These are phyloP conservation scores for Phialophora expanda DNA, from an alignment of 2,329 filamentous ascomycete genomes.

Conservation along the genomic window DNA sequence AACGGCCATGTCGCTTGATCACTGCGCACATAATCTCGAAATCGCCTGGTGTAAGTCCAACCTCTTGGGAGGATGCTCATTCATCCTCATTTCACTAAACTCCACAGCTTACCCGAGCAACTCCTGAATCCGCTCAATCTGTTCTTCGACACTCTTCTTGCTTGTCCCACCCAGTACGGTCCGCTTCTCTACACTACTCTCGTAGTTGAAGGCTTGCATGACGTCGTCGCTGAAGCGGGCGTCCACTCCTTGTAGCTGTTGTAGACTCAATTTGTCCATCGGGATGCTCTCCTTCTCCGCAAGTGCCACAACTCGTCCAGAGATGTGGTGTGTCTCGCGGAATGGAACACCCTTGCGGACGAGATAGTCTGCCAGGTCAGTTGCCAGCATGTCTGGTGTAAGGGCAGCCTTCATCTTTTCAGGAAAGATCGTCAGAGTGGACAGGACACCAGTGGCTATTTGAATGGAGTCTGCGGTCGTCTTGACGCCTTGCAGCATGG, in stretches of 20 bases:
- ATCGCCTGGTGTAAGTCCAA: not conserved
- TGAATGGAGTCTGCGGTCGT: constrained; percentile 76
- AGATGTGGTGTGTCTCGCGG: constrained; percentile 74
- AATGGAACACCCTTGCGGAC: constrained; percentile 68
- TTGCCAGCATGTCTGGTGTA: constrained; percentile 81
- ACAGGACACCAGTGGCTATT: constrained; percentile 80
- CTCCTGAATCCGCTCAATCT: constrained; percentile 46
- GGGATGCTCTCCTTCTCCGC: constrained; percentile 68
- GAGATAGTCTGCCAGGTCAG: constrained; percentile 56
- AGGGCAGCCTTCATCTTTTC: constrained; percentile 80
- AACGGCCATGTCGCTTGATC: not conserved
- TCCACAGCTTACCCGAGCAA: constrained; percentile 10
- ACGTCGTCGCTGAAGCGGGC: constrained; percentile 73
- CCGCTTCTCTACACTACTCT: constrained; percentile 80
- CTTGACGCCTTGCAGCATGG: constrained; percentile 83
- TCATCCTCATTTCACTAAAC: not conserved
- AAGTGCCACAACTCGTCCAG: constrained; percentile 71
- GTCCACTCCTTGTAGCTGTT: constrained; percentile 72
- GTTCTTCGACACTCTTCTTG: constrained; percentile 68
- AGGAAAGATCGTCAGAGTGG: constrained; percentile 71
- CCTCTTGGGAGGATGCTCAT: not conserved
- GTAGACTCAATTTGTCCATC: constrained; percentile 71
- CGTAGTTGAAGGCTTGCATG: constrained; percentile 70
- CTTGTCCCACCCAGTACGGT: constrained; percentile 79
- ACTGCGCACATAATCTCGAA: not conserved